phyloP scores from a whole-genome alignment of 2,329 filamentous ascomycete genomes.

The Xylariaceae sp. region DNA sequence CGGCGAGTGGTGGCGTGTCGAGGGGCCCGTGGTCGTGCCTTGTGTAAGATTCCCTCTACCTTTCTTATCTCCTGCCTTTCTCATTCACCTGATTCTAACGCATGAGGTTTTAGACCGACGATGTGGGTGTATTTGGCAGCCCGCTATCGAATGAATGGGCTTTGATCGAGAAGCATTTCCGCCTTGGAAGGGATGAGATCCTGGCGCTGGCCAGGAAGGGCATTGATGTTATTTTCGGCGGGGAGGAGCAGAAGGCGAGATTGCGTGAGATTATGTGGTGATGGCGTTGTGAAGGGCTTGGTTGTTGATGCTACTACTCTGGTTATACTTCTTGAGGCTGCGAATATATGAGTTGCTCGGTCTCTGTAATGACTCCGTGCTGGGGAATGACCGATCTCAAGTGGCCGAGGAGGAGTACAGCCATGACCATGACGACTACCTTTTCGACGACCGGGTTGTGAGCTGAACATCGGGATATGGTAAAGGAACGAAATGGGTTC shows the following conservation, averaged over 20 bases:
- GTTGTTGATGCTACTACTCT: too few relatives aligned
- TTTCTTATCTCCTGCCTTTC: too few relatives aligned
- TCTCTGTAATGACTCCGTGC: neutral
- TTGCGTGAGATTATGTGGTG: constrained; percentile 49
- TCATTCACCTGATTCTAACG: too few relatives aligned
- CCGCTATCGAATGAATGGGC: constrained; percentile 70
- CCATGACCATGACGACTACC: too few relatives aligned
- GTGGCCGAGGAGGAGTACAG: too few relatives aligned
- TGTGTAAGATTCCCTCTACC: constrained; percentile 50
- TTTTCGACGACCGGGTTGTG: too few relatives aligned
- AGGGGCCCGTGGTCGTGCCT: constrained; percentile 57
- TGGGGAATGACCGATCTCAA: neutral
- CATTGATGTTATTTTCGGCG: constrained; percentile 62
- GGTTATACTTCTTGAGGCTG: too few relatives aligned
- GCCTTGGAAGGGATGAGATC: constrained; percentile 43
- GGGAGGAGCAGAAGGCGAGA: constrained; percentile 54
- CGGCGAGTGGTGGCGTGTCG: constrained; percentile 60
- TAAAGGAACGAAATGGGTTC: neutral
- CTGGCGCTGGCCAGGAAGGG: constrained; percentile 54
- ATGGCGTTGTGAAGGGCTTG: neutral
- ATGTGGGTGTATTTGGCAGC: constrained; percentile 77
- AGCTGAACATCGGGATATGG: neutral
- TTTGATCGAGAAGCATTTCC: constrained; percentile 66
- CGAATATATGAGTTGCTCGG: too few relatives aligned
- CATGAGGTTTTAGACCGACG: constrained; percentile 60